Conservation (phyloP, 257 asterid species). For the Orobanche coerulescens region DNA sequence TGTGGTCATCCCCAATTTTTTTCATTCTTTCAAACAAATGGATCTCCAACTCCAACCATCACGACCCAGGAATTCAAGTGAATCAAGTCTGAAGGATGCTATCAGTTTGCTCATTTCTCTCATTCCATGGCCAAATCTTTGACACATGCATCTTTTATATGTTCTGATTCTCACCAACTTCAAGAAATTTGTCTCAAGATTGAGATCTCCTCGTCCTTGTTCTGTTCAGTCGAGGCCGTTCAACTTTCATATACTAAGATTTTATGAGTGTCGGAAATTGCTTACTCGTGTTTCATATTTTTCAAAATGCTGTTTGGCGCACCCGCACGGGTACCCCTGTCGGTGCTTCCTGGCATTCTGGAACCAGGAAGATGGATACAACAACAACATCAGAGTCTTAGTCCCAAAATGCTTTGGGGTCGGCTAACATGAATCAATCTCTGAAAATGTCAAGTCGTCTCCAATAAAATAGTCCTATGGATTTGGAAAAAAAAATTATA, state of each 20-base stretch:
- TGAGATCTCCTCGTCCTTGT: not conserved
- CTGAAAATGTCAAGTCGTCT: no score
- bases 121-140: not conserved
- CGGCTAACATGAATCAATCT: no score
- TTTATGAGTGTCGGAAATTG: not conserved
- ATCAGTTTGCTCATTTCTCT: conserved; percentile 1
- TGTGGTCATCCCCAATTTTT: not conserved
- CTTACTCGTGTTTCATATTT: no score
- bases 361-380: not conserved
- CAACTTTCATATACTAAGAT: not conserved
- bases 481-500: not conserved
- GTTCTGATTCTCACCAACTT: not conserved
- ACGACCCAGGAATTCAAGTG: not conserved
- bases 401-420: no score
- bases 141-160: not conserved
- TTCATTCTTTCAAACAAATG: not conserved
- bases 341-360: not conserved
- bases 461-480: no score
- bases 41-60: not conserved
- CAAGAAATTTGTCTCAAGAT: not conserved
- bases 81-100: not conserved
- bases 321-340: no score
- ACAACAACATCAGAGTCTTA: no score
- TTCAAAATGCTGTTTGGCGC: no score
- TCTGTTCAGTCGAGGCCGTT: not conserved